Percentiles rank a stretch among this genome's conserved stretches.
Conservation (phyloP, 129 eudicot genomes). For the Escallonia rubra region DNA sequence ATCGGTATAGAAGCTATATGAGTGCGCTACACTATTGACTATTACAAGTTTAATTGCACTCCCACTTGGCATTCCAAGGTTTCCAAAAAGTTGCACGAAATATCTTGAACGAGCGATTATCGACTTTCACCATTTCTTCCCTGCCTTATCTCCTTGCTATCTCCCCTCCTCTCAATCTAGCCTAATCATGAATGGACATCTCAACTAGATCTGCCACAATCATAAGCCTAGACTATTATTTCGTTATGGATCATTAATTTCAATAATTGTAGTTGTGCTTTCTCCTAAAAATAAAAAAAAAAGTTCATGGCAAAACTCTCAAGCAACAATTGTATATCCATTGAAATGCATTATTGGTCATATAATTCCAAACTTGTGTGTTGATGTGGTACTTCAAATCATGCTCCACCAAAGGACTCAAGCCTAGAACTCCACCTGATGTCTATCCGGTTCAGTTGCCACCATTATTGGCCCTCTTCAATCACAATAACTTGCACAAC, state of each 20-base stretch:
- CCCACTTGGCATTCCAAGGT: no score
- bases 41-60: no score
- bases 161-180: background rate
- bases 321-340: background rate
- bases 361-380: slow-evolving; percentile 15
- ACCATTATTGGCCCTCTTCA: background rate
- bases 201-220: background rate
- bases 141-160: background rate
- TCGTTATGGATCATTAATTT: no score
- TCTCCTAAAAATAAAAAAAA: no score
- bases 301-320: background rate
- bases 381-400: slow-evolving; percentile 1
- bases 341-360: slow-evolving; percentile 24
- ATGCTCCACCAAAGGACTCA: background rate
- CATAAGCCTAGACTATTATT: background rate
- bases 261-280: no score
- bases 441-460: background rate
- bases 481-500: background rate
- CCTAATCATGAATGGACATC: background rate
- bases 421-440: background rate
- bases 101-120: no score
- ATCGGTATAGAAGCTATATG: no score
- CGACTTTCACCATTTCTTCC: no score
- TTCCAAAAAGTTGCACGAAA: no score
- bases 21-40: no score